Base-by-base conservation (phyloP, 176 grass and related monocot genomes). In the Paspalum vaginatum region DNA sequence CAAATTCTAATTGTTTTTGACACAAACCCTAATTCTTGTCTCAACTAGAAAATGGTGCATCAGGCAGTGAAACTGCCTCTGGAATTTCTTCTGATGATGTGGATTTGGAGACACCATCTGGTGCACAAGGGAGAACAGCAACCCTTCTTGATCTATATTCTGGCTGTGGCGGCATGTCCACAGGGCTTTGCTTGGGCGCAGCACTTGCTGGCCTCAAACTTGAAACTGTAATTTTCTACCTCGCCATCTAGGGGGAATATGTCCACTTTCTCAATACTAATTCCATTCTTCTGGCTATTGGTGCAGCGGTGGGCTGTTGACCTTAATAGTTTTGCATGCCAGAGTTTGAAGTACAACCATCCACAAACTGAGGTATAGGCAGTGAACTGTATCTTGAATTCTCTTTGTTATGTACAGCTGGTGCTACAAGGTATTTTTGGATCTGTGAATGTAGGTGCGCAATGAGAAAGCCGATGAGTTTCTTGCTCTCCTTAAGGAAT, bases 91-190 rank as follows among this genome's bases (percentile, higher is more conserved):
- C 84, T 0, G 91, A 94, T 25, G 89, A 77, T 15, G 42, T 42
- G 3, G 85, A 98, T 69, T 59, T 40, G 20, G 87, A 85, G 8
- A 20, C 4, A 0, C 27, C 42, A 59, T 85, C 80, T 56, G 83
- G 50, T 64, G 48, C 9, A 11, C 78, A 56, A 79, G 81, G 50
- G 16, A 87, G 68, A 64, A 70, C 46, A 0, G 70, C 85, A 9
- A 72, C 83, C 10, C 88, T 98, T 17, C 83, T 98, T 5, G 95
- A 98, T 17, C 75, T 98, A 7, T 98, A 95, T 77, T 98, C 95
- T 18, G 95, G 95, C 17, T 98, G 92, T 27, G 95, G 95, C 9
- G 95, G 91, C 26, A 95, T 98, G 92, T 98, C 95, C 9, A 98
- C 90, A 7, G 92, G 95, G 1, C 53, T 98, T 57, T 98, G 95